phyloP scores from a whole-genome alignment of 805 yeast species.

The Candida cerambycidarum region DNA sequence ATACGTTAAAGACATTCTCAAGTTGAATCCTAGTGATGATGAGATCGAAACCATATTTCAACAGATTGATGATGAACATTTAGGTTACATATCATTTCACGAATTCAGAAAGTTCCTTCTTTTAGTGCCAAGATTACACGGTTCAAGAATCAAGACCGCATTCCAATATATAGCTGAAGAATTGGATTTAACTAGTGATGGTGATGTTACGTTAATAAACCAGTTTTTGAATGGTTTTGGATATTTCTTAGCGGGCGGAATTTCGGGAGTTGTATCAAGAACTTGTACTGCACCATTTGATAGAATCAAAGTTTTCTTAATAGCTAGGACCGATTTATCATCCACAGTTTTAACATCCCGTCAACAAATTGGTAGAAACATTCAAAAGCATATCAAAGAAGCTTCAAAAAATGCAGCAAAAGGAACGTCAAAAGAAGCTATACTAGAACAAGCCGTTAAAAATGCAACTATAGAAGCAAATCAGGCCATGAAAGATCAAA shows the following conservation, averaged over 20 bases:
- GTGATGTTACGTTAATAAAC: constrained; percentile 82
- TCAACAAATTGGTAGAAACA: constrained; percentile 37
- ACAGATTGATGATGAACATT: constrained; percentile 52
- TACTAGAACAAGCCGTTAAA: neutral
- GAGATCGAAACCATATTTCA: constrained; percentile 58
- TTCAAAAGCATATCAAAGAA: constrained; percentile 20
- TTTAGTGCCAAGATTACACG: constrained; percentile 77
- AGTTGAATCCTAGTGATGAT: constrained; percentile 50
- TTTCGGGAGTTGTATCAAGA: constrained; percentile 93
- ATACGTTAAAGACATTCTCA: constrained; percentile 57
- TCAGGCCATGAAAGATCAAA: neutral
- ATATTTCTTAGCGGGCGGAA: constrained; percentile 90
- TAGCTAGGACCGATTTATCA: constrained; percentile 82
- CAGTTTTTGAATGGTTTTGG: constrained; percentile 84
- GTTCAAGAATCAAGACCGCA: constrained; percentile 78
- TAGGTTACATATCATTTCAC: constrained; percentile 74
- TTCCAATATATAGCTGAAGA: constrained; percentile 79
- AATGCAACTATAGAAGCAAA: constrained; percentile 32
- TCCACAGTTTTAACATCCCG: constrained; percentile 66
- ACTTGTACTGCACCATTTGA: constrained; percentile 98
- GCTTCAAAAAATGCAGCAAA: neutral
- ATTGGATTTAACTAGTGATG: constrained; percentile 79
- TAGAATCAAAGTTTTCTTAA: constrained; percentile 87
- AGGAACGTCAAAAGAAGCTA: neutral
- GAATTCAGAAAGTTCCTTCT: constrained; percentile 83